phyloP scores from a whole-genome alignment of 176 grass and related monocot genomes.

The Raddia distichophylla region DNA sequence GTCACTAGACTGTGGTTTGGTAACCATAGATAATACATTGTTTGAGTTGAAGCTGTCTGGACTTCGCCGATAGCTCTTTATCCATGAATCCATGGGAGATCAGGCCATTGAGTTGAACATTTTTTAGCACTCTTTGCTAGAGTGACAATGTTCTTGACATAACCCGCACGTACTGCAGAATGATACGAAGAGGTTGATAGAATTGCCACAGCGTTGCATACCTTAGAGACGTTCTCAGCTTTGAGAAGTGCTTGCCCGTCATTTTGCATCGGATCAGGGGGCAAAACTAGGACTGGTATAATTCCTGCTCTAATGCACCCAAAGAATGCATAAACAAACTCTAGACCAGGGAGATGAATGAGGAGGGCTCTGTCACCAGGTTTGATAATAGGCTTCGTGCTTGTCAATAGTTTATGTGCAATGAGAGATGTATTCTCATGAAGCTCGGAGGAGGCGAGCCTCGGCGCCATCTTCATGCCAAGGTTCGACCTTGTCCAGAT shows the following conservation, averaged over 20 bases:
- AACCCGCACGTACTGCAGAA: conserved; percentile 67
- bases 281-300: conserved; percentile 68
- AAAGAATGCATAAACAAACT: conserved; percentile 77
- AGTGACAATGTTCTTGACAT: conserved; percentile 61
- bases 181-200: conserved; percentile 78
- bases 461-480: no score
- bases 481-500: no score
- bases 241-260: conserved; percentile 74
- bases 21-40: conserved; percentile 28
- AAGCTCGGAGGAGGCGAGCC: no score
- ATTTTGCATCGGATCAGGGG: conserved; percentile 73
- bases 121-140: conserved; percentile 46
- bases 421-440: conserved; percentile 64
- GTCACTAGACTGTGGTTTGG: conserved; percentile 46
- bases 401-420: conserved; percentile 58
- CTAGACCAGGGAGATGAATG: conserved; percentile 68
- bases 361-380: conserved; percentile 68
- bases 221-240: conserved; percentile 70
- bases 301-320: conserved; percentile 70
- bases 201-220: conserved; percentile 60
- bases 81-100: conserved; percentile 70
- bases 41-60: conserved; percentile 40
- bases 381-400: conserved; percentile 58
- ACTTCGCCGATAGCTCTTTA: conserved; percentile 56
- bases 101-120: conserved; percentile 60